Conservation (phyloP, 1,284 basidiomycete genomes). For the Tylopilus orsonianus region DNA sequence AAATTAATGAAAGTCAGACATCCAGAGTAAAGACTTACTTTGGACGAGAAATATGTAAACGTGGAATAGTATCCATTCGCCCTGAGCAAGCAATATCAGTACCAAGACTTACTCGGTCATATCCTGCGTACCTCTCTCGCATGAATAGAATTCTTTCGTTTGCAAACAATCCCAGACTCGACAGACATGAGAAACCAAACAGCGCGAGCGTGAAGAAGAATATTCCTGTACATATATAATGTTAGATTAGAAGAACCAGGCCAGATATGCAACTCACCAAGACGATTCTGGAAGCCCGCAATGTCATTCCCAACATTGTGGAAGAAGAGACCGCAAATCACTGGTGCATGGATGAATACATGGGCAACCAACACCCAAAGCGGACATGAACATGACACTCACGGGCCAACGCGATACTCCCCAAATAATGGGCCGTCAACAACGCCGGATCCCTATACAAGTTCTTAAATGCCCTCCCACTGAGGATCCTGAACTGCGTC, state of each 20-base stretch:
- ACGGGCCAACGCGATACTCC: slow-evolving; percentile 82
- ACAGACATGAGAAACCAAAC: slow-evolving; percentile 95
- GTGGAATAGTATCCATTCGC: slow-evolving; percentile 97
- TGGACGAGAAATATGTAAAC: slow-evolving; percentile 93
- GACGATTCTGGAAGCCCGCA: slow-evolving; percentile 88
- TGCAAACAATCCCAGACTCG: slow-evolving; percentile 89
- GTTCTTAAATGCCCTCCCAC: slow-evolving; percentile 98
- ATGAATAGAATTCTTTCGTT: slow-evolving; percentile 95
- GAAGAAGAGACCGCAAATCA: slow-evolving; percentile 83
- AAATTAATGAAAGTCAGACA: neutral
- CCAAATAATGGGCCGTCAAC: slow-evolving; percentile 86
- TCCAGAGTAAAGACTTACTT: slow-evolving; percentile 46
- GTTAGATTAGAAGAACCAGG: neutral
- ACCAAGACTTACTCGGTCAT: neutral
- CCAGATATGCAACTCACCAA: slow-evolving; percentile 46
- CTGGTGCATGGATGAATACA: slow-evolving; percentile 37
- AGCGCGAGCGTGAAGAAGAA: slow-evolving; percentile 96
- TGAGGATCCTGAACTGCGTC: slow-evolving; percentile 91
- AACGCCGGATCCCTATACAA: slow-evolving; percentile 92
- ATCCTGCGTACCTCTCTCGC: slow-evolving; percentile 74
- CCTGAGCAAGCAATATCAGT: slow-evolving; percentile 40
- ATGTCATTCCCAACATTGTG: slow-evolving; percentile 87
- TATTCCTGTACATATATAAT: slow-evolving; percentile 54
- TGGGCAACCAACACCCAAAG: neutral
- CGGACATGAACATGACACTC: slow-evolving; percentile 36